A percentile compares a stretch with the other conserved stretches of the same genome.
These are phyloP conservation scores for Exidia glandulosa DNA, from an alignment of 768 basidiomycete species.

Conservation along the genomic window DNA sequence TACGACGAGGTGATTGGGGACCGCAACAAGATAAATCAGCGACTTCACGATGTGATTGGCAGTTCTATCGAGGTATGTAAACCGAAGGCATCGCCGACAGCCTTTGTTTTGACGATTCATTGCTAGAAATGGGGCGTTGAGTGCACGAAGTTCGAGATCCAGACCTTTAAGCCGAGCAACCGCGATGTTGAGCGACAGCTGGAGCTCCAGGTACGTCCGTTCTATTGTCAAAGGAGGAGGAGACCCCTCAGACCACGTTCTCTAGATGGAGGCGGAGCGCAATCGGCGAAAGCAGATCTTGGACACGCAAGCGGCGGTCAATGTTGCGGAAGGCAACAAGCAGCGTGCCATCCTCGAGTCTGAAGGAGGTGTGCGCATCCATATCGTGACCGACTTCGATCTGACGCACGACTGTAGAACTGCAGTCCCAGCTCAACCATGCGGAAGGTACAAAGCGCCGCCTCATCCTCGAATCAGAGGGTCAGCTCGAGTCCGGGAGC, in stretches of 20 bases:
- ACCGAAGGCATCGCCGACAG: not conserved
- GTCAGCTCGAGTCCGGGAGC: slow-evolving; percentile 31
- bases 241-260: too few species aligned
- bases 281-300: slow-evolving; percentile 45
- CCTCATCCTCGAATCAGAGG: slow-evolving; percentile 41
- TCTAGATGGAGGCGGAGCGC: slow-evolving; percentile 42
- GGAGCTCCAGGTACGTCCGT: slow-evolving; percentile 29
- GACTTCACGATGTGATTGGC: slow-evolving; percentile 38
- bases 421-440: slow-evolving; percentile 41
- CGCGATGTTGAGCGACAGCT: slow-evolving; percentile 53
- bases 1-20: slow-evolving; percentile 38
- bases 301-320: slow-evolving; percentile 47
- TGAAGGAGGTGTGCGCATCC: slow-evolving; percentile 31
- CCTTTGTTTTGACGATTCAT: not conserved
- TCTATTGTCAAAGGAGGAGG: too few species aligned
- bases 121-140: slow-evolving; percentile 44
- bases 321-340: slow-evolving; percentile 48
- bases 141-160: slow-evolving; percentile 48
- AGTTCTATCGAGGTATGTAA: slow-evolving; percentile 30
- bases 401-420: slow-evolving; percentile 7
- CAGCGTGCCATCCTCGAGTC: slow-evolving; percentile 44
- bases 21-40: slow-evolving; percentile 41
- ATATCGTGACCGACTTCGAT: not conserved
- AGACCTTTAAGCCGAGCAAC: slow-evolving; percentile 48
- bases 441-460: slow-evolving; percentile 44